Evolutionary conservation across 192 early-diverging fungal species (phyloP), one percentile per base, ranked within the genome.

Genomic region (Mortierella claussenii): DNA sequence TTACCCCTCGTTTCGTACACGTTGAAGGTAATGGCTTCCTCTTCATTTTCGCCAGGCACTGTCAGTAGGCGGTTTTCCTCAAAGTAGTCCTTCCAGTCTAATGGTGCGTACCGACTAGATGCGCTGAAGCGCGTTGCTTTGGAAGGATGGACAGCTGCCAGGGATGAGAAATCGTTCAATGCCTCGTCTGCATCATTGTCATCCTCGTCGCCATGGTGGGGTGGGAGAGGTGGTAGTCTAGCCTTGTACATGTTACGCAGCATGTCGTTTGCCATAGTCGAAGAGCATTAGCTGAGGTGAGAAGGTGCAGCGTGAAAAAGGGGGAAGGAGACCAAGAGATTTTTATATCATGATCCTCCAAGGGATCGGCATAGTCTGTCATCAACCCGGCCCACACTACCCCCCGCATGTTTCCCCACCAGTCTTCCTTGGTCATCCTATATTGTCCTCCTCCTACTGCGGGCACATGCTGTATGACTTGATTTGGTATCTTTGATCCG

Each of bases 1-100:
- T 67, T 79, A 9, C 67, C 66, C 24, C 31, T 33, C n/a, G 59
- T 81, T 30, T 79, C 70, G 55, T 81, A 86, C 36, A 74, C 65
- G 18, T 69, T 68, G 80, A 86, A 86, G n/a, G 78, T 60, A 55
- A 83, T 69, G 45, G 66, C 57, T 4, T 45, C 28, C 23, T 58
- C 54, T 0, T n/a, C 31, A 32, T 40, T 51, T 8, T 75, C 69
- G 28, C 34, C 80, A 27, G 55, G 51, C 11, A 85, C 69, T 6
- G 52, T 53, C 10, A 88, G 48, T 1, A 36, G 34, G 11, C 59
- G 53, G n/a, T 69, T 69, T 12, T 78, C 70, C 15, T 90, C 86
- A 82, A 90, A 90, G 66, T 85, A 90, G 9, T 55, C 58, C 4
- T 61, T 42, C 89, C 89, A 90, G 2, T 67, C 49, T 5, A 87